These are phyloP conservation scores for Phytophthora agathidicida DNA, from an alignment of 352 stramenopile genomes.

Conservation along the genomic window DNA sequence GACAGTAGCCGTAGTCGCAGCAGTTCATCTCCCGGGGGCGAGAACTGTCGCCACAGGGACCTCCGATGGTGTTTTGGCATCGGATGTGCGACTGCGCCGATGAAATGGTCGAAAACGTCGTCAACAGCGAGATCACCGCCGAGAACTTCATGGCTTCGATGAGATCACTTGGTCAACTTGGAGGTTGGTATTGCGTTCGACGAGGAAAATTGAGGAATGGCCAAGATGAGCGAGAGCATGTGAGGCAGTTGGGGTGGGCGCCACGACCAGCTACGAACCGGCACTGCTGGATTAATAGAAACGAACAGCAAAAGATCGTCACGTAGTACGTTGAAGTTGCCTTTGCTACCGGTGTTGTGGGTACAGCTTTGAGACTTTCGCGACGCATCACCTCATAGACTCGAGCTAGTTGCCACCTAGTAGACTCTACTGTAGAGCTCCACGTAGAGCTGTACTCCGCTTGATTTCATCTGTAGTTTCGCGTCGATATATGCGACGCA, in stretches of 20 bases:
- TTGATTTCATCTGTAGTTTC: too few species aligned
- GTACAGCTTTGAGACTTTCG: not conserved
- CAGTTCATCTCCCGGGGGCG: conserved; percentile 39
- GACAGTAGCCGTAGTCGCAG: conserved; percentile 57
- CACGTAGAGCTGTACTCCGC: too few species aligned
- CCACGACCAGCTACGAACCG: too few species aligned
- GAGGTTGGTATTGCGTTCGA: conserved; percentile 14
- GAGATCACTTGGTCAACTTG: too few species aligned
- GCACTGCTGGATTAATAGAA: conserved; percentile 17
- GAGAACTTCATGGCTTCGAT: conserved; percentile 27
- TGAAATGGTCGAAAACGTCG: conserved; percentile 6
- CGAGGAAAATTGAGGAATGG: conserved; percentile 22
- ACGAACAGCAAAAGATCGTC: conserved; percentile 25
- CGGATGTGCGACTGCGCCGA: conserved; percentile 46
- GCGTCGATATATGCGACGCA: too few species aligned
- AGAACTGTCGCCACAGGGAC: conserved; percentile 37
- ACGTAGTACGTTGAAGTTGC: conserved; percentile 13
- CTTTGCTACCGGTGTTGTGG: conserved; percentile 3
- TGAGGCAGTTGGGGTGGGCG: too few species aligned
- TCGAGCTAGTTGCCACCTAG: too few species aligned
- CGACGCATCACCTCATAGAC: too few species aligned
- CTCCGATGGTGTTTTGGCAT: conserved; percentile 55
- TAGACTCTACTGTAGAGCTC: too few species aligned
- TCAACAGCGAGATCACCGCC: conserved; percentile 1
- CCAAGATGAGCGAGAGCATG: not conserved